Percentiles rank a stretch among this genome's conserved stretches.
Evolutionary conservation across 495 filamentous ascomycete genomes (phyloP).

Genomic region (Penicillium lagena): DNA sequence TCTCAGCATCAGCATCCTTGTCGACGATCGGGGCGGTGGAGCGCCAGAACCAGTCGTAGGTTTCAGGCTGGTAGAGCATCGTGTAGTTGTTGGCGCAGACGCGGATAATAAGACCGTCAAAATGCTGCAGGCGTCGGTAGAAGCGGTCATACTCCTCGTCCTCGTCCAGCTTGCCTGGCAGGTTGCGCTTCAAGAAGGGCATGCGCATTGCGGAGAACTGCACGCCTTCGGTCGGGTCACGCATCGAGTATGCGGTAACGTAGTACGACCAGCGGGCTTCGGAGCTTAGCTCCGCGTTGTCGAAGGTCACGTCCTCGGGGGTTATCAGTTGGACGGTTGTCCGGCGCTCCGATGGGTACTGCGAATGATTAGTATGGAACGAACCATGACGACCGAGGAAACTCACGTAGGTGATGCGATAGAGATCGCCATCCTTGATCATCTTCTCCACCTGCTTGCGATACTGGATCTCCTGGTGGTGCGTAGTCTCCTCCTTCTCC

Average conservation of each 20-base stretch:
- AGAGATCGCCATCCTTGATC: slow-evolving; percentile 85
- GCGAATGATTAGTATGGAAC: background rate
- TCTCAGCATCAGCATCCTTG: slow-evolving; percentile 16
- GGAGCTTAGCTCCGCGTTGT: slow-evolving; percentile 49
- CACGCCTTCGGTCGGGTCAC: slow-evolving; percentile 86
- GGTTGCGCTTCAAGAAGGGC: slow-evolving; percentile 68
- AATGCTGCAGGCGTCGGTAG: slow-evolving; percentile 50
- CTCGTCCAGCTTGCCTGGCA: slow-evolving; percentile 49
- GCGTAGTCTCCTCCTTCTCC: slow-evolving; percentile 72
- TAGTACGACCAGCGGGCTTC: slow-evolving; percentile 84
- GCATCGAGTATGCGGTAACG: slow-evolving; percentile 78
- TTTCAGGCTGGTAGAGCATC: slow-evolving; percentile 68
- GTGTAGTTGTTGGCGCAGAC: slow-evolving; percentile 80
- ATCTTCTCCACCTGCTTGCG: slow-evolving; percentile 81
- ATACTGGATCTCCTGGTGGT: slow-evolving; percentile 75
- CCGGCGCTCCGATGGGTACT: slow-evolving; percentile 53
- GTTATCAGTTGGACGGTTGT: slow-evolving; percentile 66
- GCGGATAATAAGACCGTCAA: slow-evolving; percentile 70
- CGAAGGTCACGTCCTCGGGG: slow-evolving; percentile 74
- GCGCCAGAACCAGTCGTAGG: slow-evolving; percentile 54
- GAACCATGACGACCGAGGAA: background rate
- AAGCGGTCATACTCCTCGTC: slow-evolving; percentile 42
- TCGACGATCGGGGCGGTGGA: slow-evolving; percentile 17
- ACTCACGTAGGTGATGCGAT: slow-evolving; percentile 79
- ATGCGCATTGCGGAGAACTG: slow-evolving; percentile 54